Evolutionary conservation across 345 rosid species (phyloP), one percentile per base, ranked within the genome.

Genomic region (Rhodamnia rubescens): DNA sequence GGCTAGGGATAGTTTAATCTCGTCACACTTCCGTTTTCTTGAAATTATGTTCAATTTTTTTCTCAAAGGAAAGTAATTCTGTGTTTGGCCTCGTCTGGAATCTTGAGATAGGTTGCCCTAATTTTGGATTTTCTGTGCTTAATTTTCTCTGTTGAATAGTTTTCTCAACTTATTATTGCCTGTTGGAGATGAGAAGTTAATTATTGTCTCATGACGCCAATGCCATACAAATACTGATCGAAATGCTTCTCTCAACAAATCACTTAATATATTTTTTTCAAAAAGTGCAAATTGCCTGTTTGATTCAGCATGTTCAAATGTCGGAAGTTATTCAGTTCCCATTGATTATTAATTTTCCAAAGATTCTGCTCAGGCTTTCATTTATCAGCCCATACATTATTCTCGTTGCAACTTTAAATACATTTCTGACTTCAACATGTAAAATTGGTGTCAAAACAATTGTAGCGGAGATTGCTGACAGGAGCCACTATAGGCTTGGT

Each of bases 401-500:
- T 69, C 44, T 57, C 50, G 42, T 42, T 84, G 52, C 52, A 32
- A 49, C 10, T 8, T 20, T 8, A n/a, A 51, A 18, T 11, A 18
- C n/a, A 36, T 40, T 84, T 52, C 10, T 82, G 64, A 44, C 10
- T 74, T 87, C 9, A 58, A 50, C 82, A 6, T 55, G 80, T 83
- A 11, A 84, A 50, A 16, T 42, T 87, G 83, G 29, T 69, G 83
- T 15, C 84, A 82, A 81, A 86, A 36, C 80, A 44, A 84, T 27
- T 86, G 52, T 85, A 97, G 99, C 98, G 99, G 84, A 94, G 98
- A 86, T 87, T 95, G 85, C 87, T 97, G 75, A 93, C 99, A 0
- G 99, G 99, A 87, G 94, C 95, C 69, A 93, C 98, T 81, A 88
- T 97, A 83, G 98, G 98, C 29, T 82, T 97, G 26, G 92, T 93